phyloP scores from a whole-genome alignment of 2,329 filamentous ascomycete genomes.

The Corinectria fuckeliana region DNA sequence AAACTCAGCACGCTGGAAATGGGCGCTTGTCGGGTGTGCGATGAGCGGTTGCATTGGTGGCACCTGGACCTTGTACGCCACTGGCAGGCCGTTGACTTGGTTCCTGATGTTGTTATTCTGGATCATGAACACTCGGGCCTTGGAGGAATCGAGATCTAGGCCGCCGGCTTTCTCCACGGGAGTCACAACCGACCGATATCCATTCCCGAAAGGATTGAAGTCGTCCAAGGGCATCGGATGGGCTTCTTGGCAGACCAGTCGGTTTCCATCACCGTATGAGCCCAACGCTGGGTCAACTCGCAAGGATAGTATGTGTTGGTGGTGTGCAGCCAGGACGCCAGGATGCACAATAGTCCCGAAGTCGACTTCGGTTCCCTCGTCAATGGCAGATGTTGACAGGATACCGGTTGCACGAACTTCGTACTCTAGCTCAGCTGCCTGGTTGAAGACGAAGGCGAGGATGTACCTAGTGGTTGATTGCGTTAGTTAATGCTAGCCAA shows the following conservation, averaged over 20 bases:
- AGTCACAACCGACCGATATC: constrained; percentile 2
- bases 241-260: constrained; percentile 61
- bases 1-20: constrained; percentile 15
- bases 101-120: constrained; percentile 10
- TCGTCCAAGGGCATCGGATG: constrained; percentile 15
- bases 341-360: constrained; percentile 20
- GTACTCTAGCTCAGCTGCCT: constrained; percentile 9
- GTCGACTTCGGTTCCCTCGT: constrained; percentile 20
- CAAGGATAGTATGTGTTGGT: constrained; percentile 79
- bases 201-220: constrained; percentile 14
- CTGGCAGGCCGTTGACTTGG: constrained; percentile 5
- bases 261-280: constrained; percentile 12
- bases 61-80: constrained; percentile 10
- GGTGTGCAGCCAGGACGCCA: constrained; percentile 47
- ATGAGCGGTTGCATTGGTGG: constrained; percentile 11
- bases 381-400: constrained; percentile 15
- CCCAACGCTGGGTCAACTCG: constrained; percentile 59
- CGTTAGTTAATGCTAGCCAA: not conserved
- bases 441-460: constrained; percentile 19
- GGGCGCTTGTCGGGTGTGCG: constrained; percentile 1
- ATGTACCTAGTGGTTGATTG: constrained; percentile 5
- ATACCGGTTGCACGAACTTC: constrained; percentile 23
- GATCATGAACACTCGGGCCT: constrained; percentile 11
- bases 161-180: constrained; percentile 13
- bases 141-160: constrained; percentile 9